Conservation (phyloP, 768 basidiomycete genomes). For the Gautieria morchelliformis region DNA sequence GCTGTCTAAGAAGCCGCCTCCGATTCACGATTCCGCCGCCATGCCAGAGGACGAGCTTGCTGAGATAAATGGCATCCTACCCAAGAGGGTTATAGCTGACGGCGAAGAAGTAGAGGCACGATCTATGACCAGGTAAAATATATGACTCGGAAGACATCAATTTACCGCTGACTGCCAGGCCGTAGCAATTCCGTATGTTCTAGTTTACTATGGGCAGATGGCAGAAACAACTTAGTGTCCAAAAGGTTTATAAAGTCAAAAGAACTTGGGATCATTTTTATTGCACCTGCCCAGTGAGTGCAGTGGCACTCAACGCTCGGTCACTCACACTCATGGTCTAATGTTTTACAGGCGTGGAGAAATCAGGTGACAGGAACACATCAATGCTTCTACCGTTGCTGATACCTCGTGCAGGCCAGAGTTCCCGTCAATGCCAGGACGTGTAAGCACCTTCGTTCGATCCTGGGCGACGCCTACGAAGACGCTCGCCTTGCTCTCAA, state of each 20-base stretch:
- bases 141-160: neutral
- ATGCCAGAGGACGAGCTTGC: conserved; percentile 32
- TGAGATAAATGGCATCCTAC: conserved; percentile 43
- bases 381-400: neutral
- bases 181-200: conserved; percentile 1
- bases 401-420: neutral
- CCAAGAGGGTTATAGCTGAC: conserved; percentile 35
- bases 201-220: conserved; percentile 19
- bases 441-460: conserved; percentile 37
- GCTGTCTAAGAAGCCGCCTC: too few species aligned
- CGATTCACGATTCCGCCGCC: neutral
- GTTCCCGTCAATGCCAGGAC: conserved; percentile 36
- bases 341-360: conserved; percentile 10
- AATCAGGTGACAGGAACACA: conserved; percentile 11
- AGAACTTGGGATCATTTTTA: conserved; percentile 36
- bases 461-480: conserved; percentile 40
- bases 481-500: conserved; percentile 27
- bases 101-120: conserved; percentile 40
- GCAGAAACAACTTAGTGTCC: conserved; percentile 17
- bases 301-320: neutral
- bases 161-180: neutral
- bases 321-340: neutral
- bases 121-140: conserved; percentile 24
- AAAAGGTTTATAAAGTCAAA: conserved; percentile 23
- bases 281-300: conserved; percentile 29